Evolutionary conservation across 371 early-diverging fungal genomes (phyloP), one percentile per base, ranked within the genome.

Genomic region (Mucor irregularis): DNA sequence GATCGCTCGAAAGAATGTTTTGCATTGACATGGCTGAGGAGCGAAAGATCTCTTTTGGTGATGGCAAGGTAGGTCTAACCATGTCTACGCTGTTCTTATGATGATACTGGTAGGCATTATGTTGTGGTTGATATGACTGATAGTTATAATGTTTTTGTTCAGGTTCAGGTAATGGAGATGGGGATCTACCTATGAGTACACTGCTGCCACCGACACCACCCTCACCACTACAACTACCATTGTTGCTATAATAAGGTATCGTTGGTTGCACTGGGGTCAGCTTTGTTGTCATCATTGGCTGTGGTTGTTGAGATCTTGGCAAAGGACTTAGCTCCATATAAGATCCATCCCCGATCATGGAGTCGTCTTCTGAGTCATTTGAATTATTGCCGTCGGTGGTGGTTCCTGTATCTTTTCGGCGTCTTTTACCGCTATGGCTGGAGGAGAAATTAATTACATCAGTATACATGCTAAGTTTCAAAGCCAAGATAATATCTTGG

Each of bases 11-110:
- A 13, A 64, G 17, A 14, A 64, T 39, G 17, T 64, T 58, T 40
- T 58, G 59, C 55, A 64, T 55, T 25, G 64, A 64, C 64, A 64
- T 64, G 9, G 55, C 49, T 10, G 54, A 55, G 3, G 61, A 35
- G 0, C 42, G 47, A 35, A 50, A 28, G 10, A 48, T 39, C 11
- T 53, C 39, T 5, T 59, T 48, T 22, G 49, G 45, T 31, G 51
- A 46, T 26, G 56, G 56, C 25, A 51, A 33, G 28, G 37, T 49
- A 14, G 43, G 59, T 37, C 29, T 47, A 26, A 11, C 25, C 35
- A 6, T 10, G 14, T 43, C 26, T 7, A 29, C n/a, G n/a, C n/a
- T n/a, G n/a, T n/a, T n/a, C n/a, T n/a, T n/a, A 30, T 33, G 39
- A 11, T 39, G 19, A 24, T 43, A 25, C 7, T 17, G 44, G n/a